phyloP scores from a whole-genome alignment of 768 basidiomycete species.

The Boletellus sp. region DNA sequence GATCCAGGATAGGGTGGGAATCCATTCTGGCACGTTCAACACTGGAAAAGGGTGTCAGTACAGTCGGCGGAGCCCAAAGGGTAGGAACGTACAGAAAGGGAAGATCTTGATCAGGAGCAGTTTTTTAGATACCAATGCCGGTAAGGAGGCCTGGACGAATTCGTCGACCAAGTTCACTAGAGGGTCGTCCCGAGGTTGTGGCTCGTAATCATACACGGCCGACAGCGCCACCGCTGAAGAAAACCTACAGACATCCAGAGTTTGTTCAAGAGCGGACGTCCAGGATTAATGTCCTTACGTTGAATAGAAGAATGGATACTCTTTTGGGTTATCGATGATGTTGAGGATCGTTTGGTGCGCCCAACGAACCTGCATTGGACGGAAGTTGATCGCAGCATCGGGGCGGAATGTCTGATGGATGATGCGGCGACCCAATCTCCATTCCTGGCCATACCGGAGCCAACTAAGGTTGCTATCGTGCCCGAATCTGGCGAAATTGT shows the following conservation, averaged over 20 bases:
- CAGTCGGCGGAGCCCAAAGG: too few relatives aligned
- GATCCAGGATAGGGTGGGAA: slow-evolving; percentile 35
- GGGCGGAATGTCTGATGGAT: slow-evolving; percentile 17
- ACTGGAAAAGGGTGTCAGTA: not conserved
- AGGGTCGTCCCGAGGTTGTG: slow-evolving; percentile 5
- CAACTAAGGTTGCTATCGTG: slow-evolving; percentile 1
- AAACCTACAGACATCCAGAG: slow-evolving; percentile 13
- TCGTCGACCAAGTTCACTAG: slow-evolving; percentile 1
- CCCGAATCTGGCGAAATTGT: slow-evolving; percentile 7
- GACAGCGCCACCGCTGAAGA: slow-evolving; percentile 29
- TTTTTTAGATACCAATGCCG: slow-evolving; percentile 1
- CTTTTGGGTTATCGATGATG: slow-evolving; percentile 5
- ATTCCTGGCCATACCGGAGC: slow-evolving; percentile 2
- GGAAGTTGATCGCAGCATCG: slow-evolving; percentile 3
- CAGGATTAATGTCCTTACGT: not conserved
- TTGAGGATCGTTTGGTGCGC: slow-evolving; percentile 9
- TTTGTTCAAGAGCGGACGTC: not conserved
- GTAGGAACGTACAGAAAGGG: slow-evolving; percentile 13
- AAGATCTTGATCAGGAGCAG: slow-evolving; percentile 3
- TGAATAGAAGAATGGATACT: slow-evolving; percentile 3
- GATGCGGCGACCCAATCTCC: slow-evolving; percentile 18
- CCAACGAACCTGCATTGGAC: slow-evolving; percentile 12
- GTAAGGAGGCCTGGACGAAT: not conserved
- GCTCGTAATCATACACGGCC: slow-evolving; percentile 15
- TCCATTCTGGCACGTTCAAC: slow-evolving; percentile 27